phyloP scores from a whole-genome alignment of 192 early-diverging fungal genomes.

The Umbelopsis sp. region DNA sequence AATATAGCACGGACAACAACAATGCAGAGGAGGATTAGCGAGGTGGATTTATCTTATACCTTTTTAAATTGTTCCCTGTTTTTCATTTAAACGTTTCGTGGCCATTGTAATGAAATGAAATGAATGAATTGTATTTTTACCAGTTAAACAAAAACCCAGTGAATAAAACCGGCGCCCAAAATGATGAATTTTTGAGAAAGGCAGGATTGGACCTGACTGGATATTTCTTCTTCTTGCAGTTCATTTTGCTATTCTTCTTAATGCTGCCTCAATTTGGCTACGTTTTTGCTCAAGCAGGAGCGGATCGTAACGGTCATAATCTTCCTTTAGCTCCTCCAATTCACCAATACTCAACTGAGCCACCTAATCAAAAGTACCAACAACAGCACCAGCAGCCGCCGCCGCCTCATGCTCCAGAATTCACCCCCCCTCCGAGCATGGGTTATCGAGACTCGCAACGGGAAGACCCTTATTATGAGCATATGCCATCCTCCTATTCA shows the following conservation, averaged over 20 bases:
- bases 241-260: constrained; percentile 11
- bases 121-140: not conserved
- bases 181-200: constrained; percentile 4
- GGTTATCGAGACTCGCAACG: constrained; percentile 13
- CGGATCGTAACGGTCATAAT: constrained; percentile 28
- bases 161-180: no score
- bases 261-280: constrained; percentile 44
- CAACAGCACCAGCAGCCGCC: not conserved
- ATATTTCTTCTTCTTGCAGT: constrained; percentile 14
- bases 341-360: not conserved
- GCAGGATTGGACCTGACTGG: not conserved
- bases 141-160: not conserved
- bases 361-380: constrained; percentile 11
- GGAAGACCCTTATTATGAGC: constrained; percentile 11
- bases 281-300: constrained; percentile 44
- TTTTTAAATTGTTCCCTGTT: not conserved
- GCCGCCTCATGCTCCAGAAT: constrained; percentile 6
- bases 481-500: not conserved
- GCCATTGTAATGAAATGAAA: not conserved
- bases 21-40: constrained; percentile 25
- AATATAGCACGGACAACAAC: constrained; percentile 38
- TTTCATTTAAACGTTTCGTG: not conserved
- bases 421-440: constrained; percentile 10
- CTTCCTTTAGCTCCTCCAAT: not conserved
- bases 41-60: not conserved